phyloP scores from a whole-genome alignment of 75 land plant species.

The Pseudotsuga menziesii region DNA sequence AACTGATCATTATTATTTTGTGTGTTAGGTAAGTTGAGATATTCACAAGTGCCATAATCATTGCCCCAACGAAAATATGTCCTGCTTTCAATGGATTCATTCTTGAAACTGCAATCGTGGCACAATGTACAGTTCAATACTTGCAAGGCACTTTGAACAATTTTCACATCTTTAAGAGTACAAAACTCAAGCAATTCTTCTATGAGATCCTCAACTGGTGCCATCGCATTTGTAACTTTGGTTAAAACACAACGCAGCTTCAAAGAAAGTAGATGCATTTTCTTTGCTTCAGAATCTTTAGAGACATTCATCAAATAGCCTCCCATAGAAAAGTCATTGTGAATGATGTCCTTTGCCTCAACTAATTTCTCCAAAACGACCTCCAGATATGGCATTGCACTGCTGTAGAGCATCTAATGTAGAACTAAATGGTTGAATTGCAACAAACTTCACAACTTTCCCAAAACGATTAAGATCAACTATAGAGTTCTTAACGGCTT shows the following conservation, averaged over 20 bases:
- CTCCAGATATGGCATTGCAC: conserved; percentile 91
- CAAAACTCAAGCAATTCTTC: conserved; percentile 6
- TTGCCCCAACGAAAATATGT: background rate
- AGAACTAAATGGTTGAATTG: conserved; percentile 80
- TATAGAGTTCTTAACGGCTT: conserved; percentile 77
- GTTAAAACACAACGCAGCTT: background rate
- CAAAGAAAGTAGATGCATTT: background rate
- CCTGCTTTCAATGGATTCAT: background rate
- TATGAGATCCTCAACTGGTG: conserved; percentile 1
- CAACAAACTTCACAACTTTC: conserved; percentile 71
- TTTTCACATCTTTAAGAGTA: conserved; percentile 5
- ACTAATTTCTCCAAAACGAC: no score
- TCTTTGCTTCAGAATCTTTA: background rate
- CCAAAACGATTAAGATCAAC: conserved; percentile 84
- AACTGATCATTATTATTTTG: background rate
- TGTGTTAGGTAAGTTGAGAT: background rate
- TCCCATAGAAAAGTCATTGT: no score
- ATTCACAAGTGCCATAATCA: background rate
- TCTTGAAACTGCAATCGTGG: background rate
- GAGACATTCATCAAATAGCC: no score
- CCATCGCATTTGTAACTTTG: background rate
- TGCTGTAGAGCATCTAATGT: conserved; percentile 87
- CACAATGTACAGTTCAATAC: background rate
- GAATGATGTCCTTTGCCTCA: no score
- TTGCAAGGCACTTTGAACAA: background rate